These are phyloP conservation scores for Pythium sp. DNA, from an alignment of 352 stramenopile species.

Conservation along the genomic window DNA sequence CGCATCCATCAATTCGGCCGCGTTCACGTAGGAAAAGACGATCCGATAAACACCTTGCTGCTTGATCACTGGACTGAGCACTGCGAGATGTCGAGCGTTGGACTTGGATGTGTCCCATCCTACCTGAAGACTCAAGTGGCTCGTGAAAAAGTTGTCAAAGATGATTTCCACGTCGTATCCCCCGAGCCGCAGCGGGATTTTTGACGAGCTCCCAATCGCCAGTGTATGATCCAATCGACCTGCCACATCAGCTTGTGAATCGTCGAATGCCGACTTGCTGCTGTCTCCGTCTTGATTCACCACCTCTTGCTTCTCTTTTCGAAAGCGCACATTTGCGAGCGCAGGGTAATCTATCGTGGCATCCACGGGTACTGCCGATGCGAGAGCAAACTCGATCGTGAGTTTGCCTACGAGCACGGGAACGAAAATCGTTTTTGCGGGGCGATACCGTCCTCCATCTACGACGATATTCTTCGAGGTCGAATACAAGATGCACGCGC, in stretches of 20 bases:
- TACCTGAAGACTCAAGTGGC: constrained; percentile 26
- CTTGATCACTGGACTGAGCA: constrained; percentile 36
- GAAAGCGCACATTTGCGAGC: constrained; percentile 8
- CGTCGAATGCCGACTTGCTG: not conserved
- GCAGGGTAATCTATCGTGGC: not conserved
- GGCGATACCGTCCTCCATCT: constrained; percentile 51
- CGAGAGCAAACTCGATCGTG: constrained; percentile 28
- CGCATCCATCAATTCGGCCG: constrained; percentile 30
- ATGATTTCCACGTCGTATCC: constrained; percentile 34
- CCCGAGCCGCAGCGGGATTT: constrained; percentile 45
- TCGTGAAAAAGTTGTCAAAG: constrained; percentile 23
- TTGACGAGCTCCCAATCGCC: constrained; percentile 23
- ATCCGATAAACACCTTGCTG: constrained; percentile 28
- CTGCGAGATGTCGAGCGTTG: constrained; percentile 27
- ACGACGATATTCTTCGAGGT: constrained; percentile 66
- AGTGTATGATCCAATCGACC: not conserved
- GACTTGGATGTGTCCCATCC: constrained; percentile 31
- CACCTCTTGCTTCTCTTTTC: constrained; percentile 2
- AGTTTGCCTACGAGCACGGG: constrained; percentile 60
- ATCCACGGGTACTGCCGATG: constrained; percentile 1
- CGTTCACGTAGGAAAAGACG: constrained; percentile 50
- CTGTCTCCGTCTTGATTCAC: not conserved
- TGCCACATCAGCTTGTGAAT: not conserved
- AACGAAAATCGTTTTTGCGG: constrained; percentile 46
- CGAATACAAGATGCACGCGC: constrained; percentile 65